Base-by-base conservation (phyloP, 2,329 filamentous ascomycete species). In the Myrmaecium sp. region DNA sequence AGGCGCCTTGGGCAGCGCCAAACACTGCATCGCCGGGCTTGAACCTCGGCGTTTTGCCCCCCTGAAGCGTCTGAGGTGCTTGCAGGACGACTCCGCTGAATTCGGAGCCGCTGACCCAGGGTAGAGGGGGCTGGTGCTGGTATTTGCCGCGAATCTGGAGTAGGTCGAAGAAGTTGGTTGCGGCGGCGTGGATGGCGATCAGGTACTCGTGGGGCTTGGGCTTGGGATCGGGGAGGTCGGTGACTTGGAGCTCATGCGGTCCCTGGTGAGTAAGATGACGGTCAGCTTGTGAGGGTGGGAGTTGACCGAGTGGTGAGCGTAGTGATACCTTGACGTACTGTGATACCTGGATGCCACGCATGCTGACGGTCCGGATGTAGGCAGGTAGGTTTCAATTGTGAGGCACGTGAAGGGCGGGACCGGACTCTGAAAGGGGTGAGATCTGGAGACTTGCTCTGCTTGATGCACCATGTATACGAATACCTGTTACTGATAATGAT, bases 151-250 rank as follows among this genome's bases (percentile, higher is more conserved):
- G 76, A 45, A 94, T 82, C 48, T 95, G 86, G 29, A 95, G 70
- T 31, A 93, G 77, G 51, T 95, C 86, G 60, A 94, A 95, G 66
- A 95, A 95, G 58, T 95, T 95, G 43, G 81, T 80, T 12, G 82
- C 86, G 1, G 78, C 68, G 24, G 86, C 81, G 53, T 82, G 79
- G 42, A 95, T 78, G 44, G 74, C 68, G 47, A 95, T 78, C 36
- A 91, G 64, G 50, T 94, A 95, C 56, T 93, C 71, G 44, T 78
- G 60, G 17, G 70, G 54, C 6, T 64, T 61, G 2, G 83, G 80
- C 1, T 58, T 56, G 1, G 82, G 84, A 28, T 83, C 79, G 11
- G 82, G 72, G 9, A 93, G 66, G 13, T 69, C 63, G 11, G 69
- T 65, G 37, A 92, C 76, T 34, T 60, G 66, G 50, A 95, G 79